Conservation (phyloP, 345 rosid genomes). For the Passiflora organensis region DNA sequence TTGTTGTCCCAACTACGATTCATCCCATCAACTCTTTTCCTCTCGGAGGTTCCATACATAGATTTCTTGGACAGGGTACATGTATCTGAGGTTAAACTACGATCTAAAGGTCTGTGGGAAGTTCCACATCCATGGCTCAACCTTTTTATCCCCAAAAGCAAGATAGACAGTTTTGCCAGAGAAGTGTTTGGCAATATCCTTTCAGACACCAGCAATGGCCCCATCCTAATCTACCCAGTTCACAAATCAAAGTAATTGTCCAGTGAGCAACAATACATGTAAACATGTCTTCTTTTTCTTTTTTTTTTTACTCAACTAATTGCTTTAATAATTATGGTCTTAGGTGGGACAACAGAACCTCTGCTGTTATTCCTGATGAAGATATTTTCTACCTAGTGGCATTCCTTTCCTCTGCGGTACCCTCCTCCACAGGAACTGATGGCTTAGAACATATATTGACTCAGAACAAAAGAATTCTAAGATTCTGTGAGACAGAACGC, state of each 20-base stretch:
- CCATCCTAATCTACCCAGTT: constrained; percentile 86
- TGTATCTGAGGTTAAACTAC: constrained; percentile 68
- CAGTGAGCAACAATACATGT: neutral
- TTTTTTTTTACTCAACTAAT: constrained; percentile 13
- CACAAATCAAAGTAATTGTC: constrained; percentile 75
- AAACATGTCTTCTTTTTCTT: constrained; percentile 7
- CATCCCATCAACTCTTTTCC: constrained; percentile 65
- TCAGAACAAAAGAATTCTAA: constrained; percentile 62
- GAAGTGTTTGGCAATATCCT: constrained; percentile 78
- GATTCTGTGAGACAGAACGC: constrained; percentile 48
- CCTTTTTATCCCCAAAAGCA: constrained; percentile 83
- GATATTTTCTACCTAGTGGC: constrained; percentile 91
- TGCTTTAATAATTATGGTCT: constrained; percentile 15
- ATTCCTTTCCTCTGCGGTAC: constrained; percentile 77
- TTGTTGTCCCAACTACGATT: constrained; percentile 55
- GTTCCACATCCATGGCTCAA: constrained; percentile 99
- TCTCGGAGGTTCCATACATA: constrained; percentile 65
- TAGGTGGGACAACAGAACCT: constrained; percentile 99
- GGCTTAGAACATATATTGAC: constrained; percentile 61
- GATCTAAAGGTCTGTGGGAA: constrained; percentile 91
- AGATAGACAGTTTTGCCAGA: constrained; percentile 53
- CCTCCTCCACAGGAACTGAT: constrained; percentile 64
- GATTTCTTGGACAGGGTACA: constrained; percentile 93
- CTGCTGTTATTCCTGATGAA: constrained; percentile 77
- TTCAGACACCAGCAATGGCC: constrained; percentile 82